Percentiles rank a stretch among this genome's conserved stretches.
phyloP scores from a whole-genome alignment of 768 basidiomycete species.

The Calocybe cyanea region DNA sequence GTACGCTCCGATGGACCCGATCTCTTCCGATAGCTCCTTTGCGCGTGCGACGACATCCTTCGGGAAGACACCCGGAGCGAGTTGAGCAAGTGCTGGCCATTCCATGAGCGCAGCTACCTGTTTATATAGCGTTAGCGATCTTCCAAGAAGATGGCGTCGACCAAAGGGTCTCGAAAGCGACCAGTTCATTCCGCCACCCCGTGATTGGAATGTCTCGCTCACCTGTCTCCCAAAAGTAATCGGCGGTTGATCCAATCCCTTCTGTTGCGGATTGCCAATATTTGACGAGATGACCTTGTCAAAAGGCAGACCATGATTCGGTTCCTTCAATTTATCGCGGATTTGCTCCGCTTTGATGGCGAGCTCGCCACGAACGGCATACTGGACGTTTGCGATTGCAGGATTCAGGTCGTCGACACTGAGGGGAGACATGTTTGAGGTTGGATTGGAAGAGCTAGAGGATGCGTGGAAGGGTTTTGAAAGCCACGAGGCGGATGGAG shows the following conservation, averaged over 20 bases:
- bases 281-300: slow-evolving; percentile 88
- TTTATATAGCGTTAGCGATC: too few relatives aligned
- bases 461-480: slow-evolving; percentile 2
- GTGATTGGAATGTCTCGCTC: slow-evolving; percentile 15
- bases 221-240: slow-evolving; percentile 93
- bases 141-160: too few relatives aligned
- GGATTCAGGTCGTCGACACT: slow-evolving; percentile 78
- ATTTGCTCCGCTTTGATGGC: slow-evolving; percentile 91
- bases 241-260: slow-evolving; percentile 88
- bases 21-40: slow-evolving; percentile 72
- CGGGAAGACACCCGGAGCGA: slow-evolving; percentile 80
- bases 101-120: slow-evolving; percentile 91
- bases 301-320: slow-evolving; percentile 69
- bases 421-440: slow-evolving; percentile 50
- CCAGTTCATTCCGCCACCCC: too few relatives aligned
- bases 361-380: slow-evolving; percentile 96
- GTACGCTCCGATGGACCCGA: slow-evolving; percentile 93
- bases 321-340: slow-evolving; percentile 62
- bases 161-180: too few relatives aligned
- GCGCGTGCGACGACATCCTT: slow-evolving; percentile 82
- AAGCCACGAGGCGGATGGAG: slow-evolving; percentile 10
- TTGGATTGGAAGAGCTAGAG: slow-evolving; percentile 8
- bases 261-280: slow-evolving; percentile 98
- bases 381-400: slow-evolving; percentile 81
- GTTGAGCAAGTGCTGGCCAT: slow-evolving; percentile 78